phyloP scores from a whole-genome alignment of 2,329 filamentous ascomycete species.

The Grosmannia serpens region DNA sequence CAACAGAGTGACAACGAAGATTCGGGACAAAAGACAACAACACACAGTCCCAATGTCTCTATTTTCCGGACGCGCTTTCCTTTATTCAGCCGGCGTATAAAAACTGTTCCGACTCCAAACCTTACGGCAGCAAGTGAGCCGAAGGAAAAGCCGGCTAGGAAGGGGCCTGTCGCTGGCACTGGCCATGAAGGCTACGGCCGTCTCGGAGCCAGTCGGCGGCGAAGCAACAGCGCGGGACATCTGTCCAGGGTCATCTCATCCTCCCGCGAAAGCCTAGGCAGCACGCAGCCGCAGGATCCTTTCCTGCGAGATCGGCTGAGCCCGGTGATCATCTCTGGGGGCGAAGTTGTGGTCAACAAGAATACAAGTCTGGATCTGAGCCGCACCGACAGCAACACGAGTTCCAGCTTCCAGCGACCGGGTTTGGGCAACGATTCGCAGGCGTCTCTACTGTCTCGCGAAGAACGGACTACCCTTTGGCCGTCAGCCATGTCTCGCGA shows the following conservation, averaged over 20 bases:
- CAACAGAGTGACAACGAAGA: not conserved
- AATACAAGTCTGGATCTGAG: slow-evolving; percentile 39
- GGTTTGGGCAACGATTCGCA: slow-evolving; percentile 32
- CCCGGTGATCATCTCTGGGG: slow-evolving; percentile 55
- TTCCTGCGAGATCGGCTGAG: slow-evolving; percentile 53
- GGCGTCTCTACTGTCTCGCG: slow-evolving; percentile 27
- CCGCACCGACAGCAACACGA: slow-evolving; percentile 39
- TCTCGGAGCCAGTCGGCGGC: slow-evolving; percentile 47
- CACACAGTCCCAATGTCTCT: slow-evolving; percentile 44
- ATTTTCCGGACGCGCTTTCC: slow-evolving; percentile 58
- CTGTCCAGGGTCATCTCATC: slow-evolving; percentile 31
- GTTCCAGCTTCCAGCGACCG: slow-evolving; percentile 26
- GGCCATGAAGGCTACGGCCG: slow-evolving; percentile 80
- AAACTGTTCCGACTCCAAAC: slow-evolving; percentile 36
- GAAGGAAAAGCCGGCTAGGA: slow-evolving; percentile 48
- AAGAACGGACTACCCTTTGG: slow-evolving; percentile 36
- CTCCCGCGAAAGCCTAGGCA: slow-evolving; percentile 40
- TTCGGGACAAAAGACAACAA: slow-evolving; percentile 22
- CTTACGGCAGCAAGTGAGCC: slow-evolving; percentile 34
- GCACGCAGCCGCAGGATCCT: slow-evolving; percentile 34
- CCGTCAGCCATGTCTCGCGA: slow-evolving; percentile 40
- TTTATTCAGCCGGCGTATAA: slow-evolving; percentile 64
- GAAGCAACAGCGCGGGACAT: slow-evolving; percentile 49
- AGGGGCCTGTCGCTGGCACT: slow-evolving; percentile 82
- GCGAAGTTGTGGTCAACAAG: slow-evolving; percentile 48